A percentile compares a stretch with the other conserved stretches of the same genome.
These are phyloP conservation scores for Friedmanniomyces simplex DNA, from an alignment of 495 filamentous ascomycete genomes.

Conservation along the genomic window DNA sequence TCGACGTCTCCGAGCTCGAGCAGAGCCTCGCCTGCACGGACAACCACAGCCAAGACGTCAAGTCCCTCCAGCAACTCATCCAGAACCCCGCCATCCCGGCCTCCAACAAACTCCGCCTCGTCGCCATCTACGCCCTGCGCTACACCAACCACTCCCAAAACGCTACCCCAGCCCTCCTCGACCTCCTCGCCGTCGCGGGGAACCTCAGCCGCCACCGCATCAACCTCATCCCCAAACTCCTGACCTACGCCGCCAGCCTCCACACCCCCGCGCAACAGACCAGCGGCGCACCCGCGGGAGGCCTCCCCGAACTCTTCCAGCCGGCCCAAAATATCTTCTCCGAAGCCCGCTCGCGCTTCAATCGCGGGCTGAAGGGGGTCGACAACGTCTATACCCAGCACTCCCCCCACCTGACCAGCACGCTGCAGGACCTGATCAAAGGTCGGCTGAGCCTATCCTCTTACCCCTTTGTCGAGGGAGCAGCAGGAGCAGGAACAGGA, in stretches of 20 bases:
- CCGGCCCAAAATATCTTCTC: slow-evolving; percentile 76
- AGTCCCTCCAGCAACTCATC: slow-evolving; percentile 79
- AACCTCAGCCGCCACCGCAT: slow-evolving; percentile 62
- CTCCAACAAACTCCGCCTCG: slow-evolving; percentile 73
- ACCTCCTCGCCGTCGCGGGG: slow-evolving; percentile 69
- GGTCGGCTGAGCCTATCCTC: slow-evolving; percentile 72
- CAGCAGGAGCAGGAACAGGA: too few relatives aligned
- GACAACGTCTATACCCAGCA: slow-evolving; percentile 99
- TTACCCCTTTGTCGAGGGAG: slow-evolving; percentile 87
- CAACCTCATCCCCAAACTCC: slow-evolving; percentile 62
- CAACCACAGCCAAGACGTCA: slow-evolving; percentile 78
- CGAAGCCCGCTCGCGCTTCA: slow-evolving; percentile 78
- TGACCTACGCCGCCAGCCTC: slow-evolving; percentile 73
- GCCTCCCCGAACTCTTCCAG: slow-evolving; percentile 84
- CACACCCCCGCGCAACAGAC: slow-evolving; percentile 43
- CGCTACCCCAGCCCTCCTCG: slow-evolving; percentile 67
- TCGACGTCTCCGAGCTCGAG: slow-evolving; percentile 93
- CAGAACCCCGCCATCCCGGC: slow-evolving; percentile 60
- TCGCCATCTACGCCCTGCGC: slow-evolving; percentile 84
- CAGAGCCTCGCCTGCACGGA: slow-evolving; percentile 96
- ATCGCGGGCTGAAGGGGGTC: slow-evolving; percentile 79
- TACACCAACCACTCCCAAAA: slow-evolving; percentile 79
- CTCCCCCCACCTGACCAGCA: slow-evolving; percentile 75
- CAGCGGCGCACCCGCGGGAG: slow-evolving; percentile 34
- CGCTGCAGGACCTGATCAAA: slow-evolving; percentile 84